phyloP scores from a whole-genome alignment of 257 asterid genomes.

The Ajuga chamaepitys region DNA sequence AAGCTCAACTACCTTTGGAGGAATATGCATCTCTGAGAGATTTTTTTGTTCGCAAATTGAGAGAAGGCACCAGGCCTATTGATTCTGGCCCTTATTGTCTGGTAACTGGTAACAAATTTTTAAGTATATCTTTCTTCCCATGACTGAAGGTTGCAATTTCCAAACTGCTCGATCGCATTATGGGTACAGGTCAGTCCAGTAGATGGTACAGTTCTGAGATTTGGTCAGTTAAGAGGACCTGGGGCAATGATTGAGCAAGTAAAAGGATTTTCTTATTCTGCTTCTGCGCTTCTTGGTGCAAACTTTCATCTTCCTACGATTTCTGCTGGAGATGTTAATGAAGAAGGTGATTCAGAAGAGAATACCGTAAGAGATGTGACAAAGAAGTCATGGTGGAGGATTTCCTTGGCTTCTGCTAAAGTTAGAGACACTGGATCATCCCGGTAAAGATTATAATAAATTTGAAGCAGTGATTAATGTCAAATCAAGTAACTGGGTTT shows the following conservation, averaged over 20 bases:
- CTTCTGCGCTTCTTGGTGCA: slow-evolving; percentile 77
- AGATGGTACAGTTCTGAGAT: slow-evolving; percentile 80
- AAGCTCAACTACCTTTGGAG: slow-evolving; percentile 75
- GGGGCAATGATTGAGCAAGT: slow-evolving; percentile 97
- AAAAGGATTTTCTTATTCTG: slow-evolving; percentile 86
- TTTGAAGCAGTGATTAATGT: slow-evolving; percentile 10
- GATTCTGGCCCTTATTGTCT: slow-evolving; percentile 66
- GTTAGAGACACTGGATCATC: slow-evolving; percentile 53
- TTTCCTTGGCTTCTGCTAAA: slow-evolving; percentile 86
- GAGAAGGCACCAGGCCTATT: slow-evolving; percentile 76
- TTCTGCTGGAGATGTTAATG: slow-evolving; percentile 34
- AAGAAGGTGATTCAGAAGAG: slow-evolving; percentile 33
- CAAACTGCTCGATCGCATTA: slow-evolving; percentile 9
- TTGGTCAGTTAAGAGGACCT: slow-evolving; percentile 74
- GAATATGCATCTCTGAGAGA: slow-evolving; percentile 74
- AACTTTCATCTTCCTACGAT: slow-evolving; percentile 52
- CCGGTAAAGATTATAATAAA: slow-evolving; percentile 38
- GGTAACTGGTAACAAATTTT: slow-evolving; percentile 89
- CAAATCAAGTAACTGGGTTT: not conserved
- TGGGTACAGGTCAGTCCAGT: slow-evolving; percentile 81
- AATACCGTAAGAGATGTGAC: slow-evolving; percentile 20
- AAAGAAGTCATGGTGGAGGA: slow-evolving; percentile 83
- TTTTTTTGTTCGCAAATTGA: slow-evolving; percentile 74
- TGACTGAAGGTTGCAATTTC: slow-evolving; percentile 3
- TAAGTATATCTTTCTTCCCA: slow-evolving; percentile 14